A percentile compares a stretch with the other conserved stretches of the same genome.
These are phyloP conservation scores for Scytalidium lignicola DNA, from an alignment of 2,329 filamentous ascomycete species.

Conservation along the genomic window DNA sequence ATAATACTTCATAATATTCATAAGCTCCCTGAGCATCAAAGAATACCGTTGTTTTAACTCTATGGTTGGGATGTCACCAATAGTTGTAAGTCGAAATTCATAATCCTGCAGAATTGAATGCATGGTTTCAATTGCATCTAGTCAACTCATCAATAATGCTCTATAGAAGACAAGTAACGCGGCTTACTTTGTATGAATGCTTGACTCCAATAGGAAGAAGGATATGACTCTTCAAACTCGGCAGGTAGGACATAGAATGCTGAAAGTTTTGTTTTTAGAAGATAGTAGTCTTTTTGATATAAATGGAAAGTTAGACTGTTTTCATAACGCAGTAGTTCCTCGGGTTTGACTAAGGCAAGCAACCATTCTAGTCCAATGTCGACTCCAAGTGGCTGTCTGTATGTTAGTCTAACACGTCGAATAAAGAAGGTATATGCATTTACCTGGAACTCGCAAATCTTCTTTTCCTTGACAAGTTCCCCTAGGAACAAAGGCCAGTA, in stretches of 20 bases:
- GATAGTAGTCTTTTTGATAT: constrained; percentile 8
- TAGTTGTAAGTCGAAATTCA: not conserved
- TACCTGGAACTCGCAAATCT: constrained; percentile 35
- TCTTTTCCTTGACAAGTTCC: constrained; percentile 39
- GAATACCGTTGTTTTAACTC: not conserved
- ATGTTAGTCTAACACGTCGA: not conserved
- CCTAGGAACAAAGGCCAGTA: constrained; percentile 48
- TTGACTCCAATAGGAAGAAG: not conserved
- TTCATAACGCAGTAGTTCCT: constrained; percentile 41
- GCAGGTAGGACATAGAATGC: not conserved
- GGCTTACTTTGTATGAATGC: not conserved
- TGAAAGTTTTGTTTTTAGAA: constrained; percentile 11
- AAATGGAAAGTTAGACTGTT: constrained; percentile 36
- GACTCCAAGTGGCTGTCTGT: constrained; percentile 29
- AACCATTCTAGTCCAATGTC: constrained; percentile 48
- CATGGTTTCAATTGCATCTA: not conserved
- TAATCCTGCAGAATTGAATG: not conserved
- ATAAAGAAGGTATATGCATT: not conserved
- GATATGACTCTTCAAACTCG: not conserved
- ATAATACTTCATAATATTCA: constrained; percentile 20
- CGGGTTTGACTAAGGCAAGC: constrained; percentile 46
- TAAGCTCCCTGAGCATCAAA: constrained; percentile 15
- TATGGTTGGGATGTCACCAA: not conserved
- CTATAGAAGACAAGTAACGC: not conserved
- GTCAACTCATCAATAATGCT: not conserved